Evolutionary conservation across 225 moss, liverwort and hornwort genomes (phyloP), one percentile per base, ranked within the genome.

Genomic region (Climacium dendroides): DNA sequence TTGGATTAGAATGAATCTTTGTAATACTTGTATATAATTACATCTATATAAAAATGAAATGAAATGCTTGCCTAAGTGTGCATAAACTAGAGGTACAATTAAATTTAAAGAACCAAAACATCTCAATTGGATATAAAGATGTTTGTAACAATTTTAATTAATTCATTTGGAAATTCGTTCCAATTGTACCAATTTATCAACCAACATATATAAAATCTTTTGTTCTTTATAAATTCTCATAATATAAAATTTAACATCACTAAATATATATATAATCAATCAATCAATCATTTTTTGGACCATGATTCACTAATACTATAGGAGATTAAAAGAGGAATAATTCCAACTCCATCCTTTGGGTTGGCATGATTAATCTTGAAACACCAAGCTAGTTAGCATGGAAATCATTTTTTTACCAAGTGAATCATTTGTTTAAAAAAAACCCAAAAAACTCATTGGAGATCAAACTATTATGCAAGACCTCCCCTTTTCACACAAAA

Each of bases 311-410:
- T 26, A 15, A 4, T 39, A 13, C 1, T 4, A 3, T 70, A 5
- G 5, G 9, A 0, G 8, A 1, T 8, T 70, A 7, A 14, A 0
- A 69, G 0, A 69, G 5, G 15, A 41, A 41, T 70, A 43, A 43
- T 1, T 71, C 16, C 3, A 43, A 43, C 2, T 71, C 16, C 3
- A 43, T 1, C 14, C 5, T 71, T 71, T 71, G 15, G 5, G 1
- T 43, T 71, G 26, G 9, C 5, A 0, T 26, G 3, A 71, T 26
- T 39, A 24, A 39, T 23, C 22, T 22, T 67, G 4, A 7, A 22
- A n/a, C 1, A 1, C 1, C 0, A 1, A 2, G 1, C 0, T 67
- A 0, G 13, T 67, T 0, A 13, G 1, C 0, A 1, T 22, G 1
- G 0, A 67, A 37, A 23, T 67, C 4, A 67, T 67, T 37, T 22